Conservation (phyloP, 306 rosid species). For the Fragaria nilgerrensis region DNA sequence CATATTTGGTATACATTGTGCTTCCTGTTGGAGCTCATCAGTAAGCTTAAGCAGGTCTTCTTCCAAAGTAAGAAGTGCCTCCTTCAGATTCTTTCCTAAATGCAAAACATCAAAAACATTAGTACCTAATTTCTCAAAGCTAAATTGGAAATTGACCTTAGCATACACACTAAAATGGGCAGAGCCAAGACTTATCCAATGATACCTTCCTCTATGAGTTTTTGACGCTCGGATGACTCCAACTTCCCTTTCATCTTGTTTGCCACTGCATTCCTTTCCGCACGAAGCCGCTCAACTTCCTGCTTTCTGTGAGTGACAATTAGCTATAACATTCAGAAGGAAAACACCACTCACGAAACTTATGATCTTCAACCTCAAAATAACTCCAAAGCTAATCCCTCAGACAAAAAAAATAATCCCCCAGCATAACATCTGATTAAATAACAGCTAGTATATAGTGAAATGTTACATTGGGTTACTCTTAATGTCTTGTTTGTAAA, state of each 20-base stretch:
- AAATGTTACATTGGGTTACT: not conserved
- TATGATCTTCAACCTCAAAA: not conserved
- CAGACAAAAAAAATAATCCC: not conserved
- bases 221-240: conserved; percentile 74
- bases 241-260: conserved; percentile 94
- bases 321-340: conserved; percentile 59
- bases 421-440: not conserved
- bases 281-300: conserved; percentile 97
- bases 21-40: conserved; percentile 86
- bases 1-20: conserved; percentile 79
- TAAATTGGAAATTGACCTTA: not conserved
- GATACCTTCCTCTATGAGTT: conserved; percentile 80
- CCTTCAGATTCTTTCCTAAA: conserved; percentile 89
- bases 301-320: conserved; percentile 77
- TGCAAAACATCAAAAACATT: conserved; percentile 8
- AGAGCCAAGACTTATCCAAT: not conserved
- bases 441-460: not conserved
- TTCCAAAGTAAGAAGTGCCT: conserved; percentile 68
- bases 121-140: conserved; percentile 4
- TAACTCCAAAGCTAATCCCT: not conserved
- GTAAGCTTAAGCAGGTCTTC: conserved; percentile 75
- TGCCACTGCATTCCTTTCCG: conserved; percentile 84
- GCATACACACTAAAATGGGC: not conserved
- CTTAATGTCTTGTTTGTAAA: not conserved
- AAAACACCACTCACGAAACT: conserved; percentile 8